Evolutionary conservation across 306 rosid species (phyloP), one percentile per base, ranked within the genome.

Genomic region (Castanea crenata): DNA sequence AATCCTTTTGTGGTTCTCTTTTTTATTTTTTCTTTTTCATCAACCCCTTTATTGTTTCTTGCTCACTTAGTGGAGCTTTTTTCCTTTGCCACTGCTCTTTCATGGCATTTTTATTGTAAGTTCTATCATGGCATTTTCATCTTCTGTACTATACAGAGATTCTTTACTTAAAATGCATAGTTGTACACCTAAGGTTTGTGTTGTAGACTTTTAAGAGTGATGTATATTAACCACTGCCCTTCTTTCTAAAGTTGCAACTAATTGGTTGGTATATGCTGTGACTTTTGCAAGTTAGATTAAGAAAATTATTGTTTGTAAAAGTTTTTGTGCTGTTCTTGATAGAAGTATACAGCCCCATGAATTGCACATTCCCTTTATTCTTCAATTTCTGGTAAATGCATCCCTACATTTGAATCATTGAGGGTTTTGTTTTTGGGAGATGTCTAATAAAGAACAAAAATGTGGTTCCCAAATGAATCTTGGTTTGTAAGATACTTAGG

Each of bases 1-100:
- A 31, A 31, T 31, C 92, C 97, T 95, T 89, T 77, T 92, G 91
- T 85, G 90, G 95, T 3, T 59, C 32, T 3, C 32, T 14, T 44
- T 63, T 55, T 62, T 34, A 21, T 73, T 62, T 38, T 29, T 29
- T 1, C 6, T 29, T 62, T 62, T 9, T 4, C 35, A 62, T 61
- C 11, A 23, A 61, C 16, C 11, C 8, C 15, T 3, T 61, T 23
- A 23, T 4, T 25, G 13, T 6, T 57, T 19, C 29, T 5, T 59
- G 32, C 29, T 59, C 35, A 12, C 69, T 11, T 29, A 57, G 41
- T 62, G 69, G 69, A 15, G 69, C 69, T 27, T 62, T 62, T 62
- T 62, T 29, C 38, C 3, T 62, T 27, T 29, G 19, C 7, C 1
- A 38, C 35, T 62, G n/a, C 19, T 64, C 16, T n/a, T 19, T 57